Percentiles rank a stretch among this genome's conserved stretches.
Evolutionary conservation across 2,329 filamentous ascomycete species (phyloP).

Genomic region (Nigrospora sphaerica): DNA sequence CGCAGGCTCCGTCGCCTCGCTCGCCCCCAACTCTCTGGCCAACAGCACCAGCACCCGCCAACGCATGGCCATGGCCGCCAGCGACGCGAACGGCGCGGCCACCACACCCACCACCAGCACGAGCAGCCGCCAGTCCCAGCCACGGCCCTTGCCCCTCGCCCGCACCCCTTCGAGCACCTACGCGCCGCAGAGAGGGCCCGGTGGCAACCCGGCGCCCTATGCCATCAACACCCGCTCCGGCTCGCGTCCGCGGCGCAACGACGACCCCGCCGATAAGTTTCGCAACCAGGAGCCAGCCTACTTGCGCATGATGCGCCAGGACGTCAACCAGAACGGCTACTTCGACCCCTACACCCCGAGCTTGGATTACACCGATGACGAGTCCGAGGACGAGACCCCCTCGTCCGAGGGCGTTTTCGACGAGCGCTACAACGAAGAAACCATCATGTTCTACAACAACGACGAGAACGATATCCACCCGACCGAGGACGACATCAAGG

Average conservation of each 20-base stretch:
- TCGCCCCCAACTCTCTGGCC: conserved; percentile 29
- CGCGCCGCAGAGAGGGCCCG: conserved; percentile 53
- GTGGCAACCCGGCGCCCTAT: conserved; percentile 26
- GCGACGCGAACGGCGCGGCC: conserved; percentile 22
- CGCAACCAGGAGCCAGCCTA: conserved; percentile 90
- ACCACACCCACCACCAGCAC: conserved; percentile 1
- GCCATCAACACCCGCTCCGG: conserved; percentile 32
- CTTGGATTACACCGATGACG: conserved; percentile 66
- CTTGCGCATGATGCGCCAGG: conserved; percentile 82
- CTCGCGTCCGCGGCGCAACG: conserved; percentile 45
- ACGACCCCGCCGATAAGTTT: conserved; percentile 34
- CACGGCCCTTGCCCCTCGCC: conserved; percentile 56
- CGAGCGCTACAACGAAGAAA: conserved; percentile 84
- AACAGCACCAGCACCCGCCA: conserved; percentile 34
- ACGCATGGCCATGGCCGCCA: conserved; percentile 21
- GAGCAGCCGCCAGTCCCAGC: conserved; percentile 41
- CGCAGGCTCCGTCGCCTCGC: conserved; percentile 34
- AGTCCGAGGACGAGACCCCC: conserved; percentile 86
- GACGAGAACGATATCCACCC: conserved; percentile 85
- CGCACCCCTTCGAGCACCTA: conserved; percentile 77
- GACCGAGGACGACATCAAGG: conserved; percentile 80
- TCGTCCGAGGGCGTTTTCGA: conserved; percentile 79
- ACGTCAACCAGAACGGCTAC: conserved; percentile 54
- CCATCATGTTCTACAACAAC: conserved; percentile 70
- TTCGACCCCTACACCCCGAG: conserved; percentile 67